Base-by-base conservation (phyloP, 1,284 basidiomycete genomes). In the Sporisorium iseilematis-ciliati region DNA sequence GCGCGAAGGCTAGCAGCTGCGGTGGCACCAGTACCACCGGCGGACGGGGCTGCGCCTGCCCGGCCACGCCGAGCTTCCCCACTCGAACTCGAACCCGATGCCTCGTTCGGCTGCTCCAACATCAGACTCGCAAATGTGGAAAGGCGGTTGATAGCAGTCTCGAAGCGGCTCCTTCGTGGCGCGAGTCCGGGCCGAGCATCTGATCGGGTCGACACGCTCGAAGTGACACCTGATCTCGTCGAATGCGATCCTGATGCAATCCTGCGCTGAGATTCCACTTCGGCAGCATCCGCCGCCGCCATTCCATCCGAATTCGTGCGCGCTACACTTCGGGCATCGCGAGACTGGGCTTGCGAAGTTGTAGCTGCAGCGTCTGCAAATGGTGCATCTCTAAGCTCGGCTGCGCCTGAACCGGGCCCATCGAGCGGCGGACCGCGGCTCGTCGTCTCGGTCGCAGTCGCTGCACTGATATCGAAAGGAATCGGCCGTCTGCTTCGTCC, bases 81-180 rank as follows among this genome's bases (percentile, higher is more conserved):
- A 26, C 25, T 41, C 5, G 33, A 23, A 5, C 58, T 54, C 16
- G 40, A 38, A 31, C 38, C 41, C 3, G 62, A 58, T 0, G 33
- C 25, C n/a, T 78, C 77, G 20, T 43, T 57, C 4, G 62, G 69
- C 23, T 59, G 59, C 21, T 79, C 79, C 18, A 80, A 60, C 67
- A 83, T 76, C n/a, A 77, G 72, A 33, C 68, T 81, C 10, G 79
- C 78, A 66, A 84, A 79, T 10, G 73, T 72, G 21, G 81, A 82
- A 2, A 85, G 64, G 23, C 82, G 65, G 21, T 65, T 80, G 21
- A 84, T 69, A 8, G 82, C 80, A 18, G 65, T 74, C 50, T 75
- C 77, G 29, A 68, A 77, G 5, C 72, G 73, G 38, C 71, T 72
- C 20, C 62, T 57, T 18, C 71, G 38, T 4, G 59, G 57, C 29